Base-by-base conservation (phyloP, 139 green algal species). In the Parachlorella kessleri region DNA sequence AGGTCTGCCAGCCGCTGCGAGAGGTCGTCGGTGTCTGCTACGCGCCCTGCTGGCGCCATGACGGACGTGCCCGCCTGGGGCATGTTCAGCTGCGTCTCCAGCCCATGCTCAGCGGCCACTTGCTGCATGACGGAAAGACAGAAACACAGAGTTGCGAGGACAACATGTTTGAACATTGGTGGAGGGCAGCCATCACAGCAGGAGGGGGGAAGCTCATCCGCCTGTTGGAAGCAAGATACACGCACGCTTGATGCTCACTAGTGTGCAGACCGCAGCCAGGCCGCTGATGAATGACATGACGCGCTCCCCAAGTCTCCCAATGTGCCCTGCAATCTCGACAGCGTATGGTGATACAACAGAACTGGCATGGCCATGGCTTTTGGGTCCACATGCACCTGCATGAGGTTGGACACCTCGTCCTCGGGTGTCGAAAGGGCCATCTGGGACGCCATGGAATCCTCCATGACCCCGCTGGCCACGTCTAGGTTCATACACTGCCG, bases 401-500 rank as follows among this genome's bases (percentile, higher is more conserved):
- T 92, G 26, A 99, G 87, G 30, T 71, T 76, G 64, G 88, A 93
- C n/a, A 99, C 96, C 21, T 99, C 89, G 18, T 99, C 94, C 81
- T 97, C 93, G n/a, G 96, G 95, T 2, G 97, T 98, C 14, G 89
- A 91, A 59, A 98, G 78, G 40, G 85, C 88, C 23, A 93, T 93
- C 85, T 97, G 94, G 64, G 91, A 85, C 35, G 85, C 79, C 96
- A 99, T 99, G 4, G 96, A 91, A 55, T 92, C 81, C 65, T 98
- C 91, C 68, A 99, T 90, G 70, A 98, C 93, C 69, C 94, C 81
- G 5, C 90, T 93, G 84, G 97, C 93, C 75, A 99, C 91, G 80
- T 99, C 96, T 73, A 99, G 89, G 84, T 97, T 93, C 82, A 98
- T 94, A 86, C 98, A 98, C 86, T 98, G 94, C 78, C 85, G 86